phyloP scores from a whole-genome alignment of 1,284 basidiomycete species.

The Gomphus sp. region DNA sequence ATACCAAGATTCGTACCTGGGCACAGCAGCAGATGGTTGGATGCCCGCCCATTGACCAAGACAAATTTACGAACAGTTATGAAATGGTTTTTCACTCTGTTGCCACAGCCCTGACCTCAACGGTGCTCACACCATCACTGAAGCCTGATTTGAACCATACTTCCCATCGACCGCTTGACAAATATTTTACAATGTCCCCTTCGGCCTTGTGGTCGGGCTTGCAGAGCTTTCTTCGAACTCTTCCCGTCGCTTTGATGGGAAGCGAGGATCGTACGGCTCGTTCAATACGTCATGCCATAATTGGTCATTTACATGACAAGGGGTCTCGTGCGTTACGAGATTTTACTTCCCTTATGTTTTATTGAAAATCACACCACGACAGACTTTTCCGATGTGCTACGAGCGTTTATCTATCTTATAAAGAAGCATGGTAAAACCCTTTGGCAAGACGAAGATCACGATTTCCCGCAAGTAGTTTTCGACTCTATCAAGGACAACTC shows the following conservation, averaged over 20 bases:
- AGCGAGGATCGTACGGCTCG: constrained; percentile 28
- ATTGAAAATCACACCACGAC: neutral
- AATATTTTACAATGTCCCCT: constrained; percentile 24
- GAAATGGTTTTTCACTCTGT: constrained; percentile 32
- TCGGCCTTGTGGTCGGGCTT: constrained; percentile 49
- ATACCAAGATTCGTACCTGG: constrained; percentile 46
- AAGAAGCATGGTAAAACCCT: constrained; percentile 42
- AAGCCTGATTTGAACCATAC: constrained; percentile 3
- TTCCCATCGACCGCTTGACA: constrained; percentile 15
- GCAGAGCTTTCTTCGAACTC: constrained; percentile 35
- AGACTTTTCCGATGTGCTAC: constrained; percentile 64
- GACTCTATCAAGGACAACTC: constrained; percentile 77
- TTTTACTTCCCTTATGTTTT: neutral
- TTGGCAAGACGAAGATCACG: constrained; percentile 59
- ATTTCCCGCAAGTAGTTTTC: constrained; percentile 68
- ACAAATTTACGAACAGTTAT: constrained; percentile 39
- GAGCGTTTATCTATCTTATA: constrained; percentile 45
- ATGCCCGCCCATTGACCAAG: constrained; percentile 37
- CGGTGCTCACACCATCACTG: constrained; percentile 1
- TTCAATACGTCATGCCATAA: constrained; percentile 38
- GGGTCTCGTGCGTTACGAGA: constrained; percentile 42
- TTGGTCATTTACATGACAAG: constrained; percentile 52
- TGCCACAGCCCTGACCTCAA: constrained; percentile 17
- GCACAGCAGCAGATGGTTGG: constrained; percentile 35
- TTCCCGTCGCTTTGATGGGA: constrained; percentile 38